Base-by-base conservation (phyloP, 2,329 filamentous ascomycete genomes). In the Colletotrichum sp. region DNA sequence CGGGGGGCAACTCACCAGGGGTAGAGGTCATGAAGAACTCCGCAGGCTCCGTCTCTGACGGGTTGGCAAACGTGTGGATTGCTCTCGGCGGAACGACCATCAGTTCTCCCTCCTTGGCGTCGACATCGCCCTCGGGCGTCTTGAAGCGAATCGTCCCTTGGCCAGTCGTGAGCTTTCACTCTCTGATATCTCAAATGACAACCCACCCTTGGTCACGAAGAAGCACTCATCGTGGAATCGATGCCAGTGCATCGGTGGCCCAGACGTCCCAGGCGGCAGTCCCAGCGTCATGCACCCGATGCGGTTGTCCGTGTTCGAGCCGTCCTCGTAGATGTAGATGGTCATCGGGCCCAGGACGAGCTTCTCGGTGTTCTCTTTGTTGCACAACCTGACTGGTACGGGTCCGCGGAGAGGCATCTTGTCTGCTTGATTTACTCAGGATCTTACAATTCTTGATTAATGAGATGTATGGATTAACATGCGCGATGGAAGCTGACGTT, bases 21-120 rank as follows among this genome's bases (percentile, higher is more conserved):
- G 83, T 84, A 8, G 82, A 82, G 3, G 82, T 84, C 83, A 84
- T 84, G 71, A 83, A 84, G n/a, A 83, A 80, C 76, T 83, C 83
- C 8, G 80, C 80, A 3, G 80, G 78, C 70, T 82, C 82, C 21
- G 79, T 81, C n/a, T 80, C 76, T 0, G 82, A 83, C 24, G 82
- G 78, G 48, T 84, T 84, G 70, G 79, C 79, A 69, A 84, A 84
- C 2, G 82, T 84, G 30, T 84, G 83, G 43, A 84, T 79, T 6
- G 83, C 83, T 52, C 83, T 75, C 15, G 83, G 83, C n/a, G 83
- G 83, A 6, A 84, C 82, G 3, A 82, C 82, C 80, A 84, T 83
- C 67, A 84, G 34, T 56, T 84, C 81, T 3, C 83, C 83, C 38
- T 77, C 80, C 13, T 78, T 76, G 18, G 81, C 82, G 36, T 80